Evolutionary conservation across 2,329 filamentous ascomycete species (phyloP).

Genomic region (Apiospora marii): DNA sequence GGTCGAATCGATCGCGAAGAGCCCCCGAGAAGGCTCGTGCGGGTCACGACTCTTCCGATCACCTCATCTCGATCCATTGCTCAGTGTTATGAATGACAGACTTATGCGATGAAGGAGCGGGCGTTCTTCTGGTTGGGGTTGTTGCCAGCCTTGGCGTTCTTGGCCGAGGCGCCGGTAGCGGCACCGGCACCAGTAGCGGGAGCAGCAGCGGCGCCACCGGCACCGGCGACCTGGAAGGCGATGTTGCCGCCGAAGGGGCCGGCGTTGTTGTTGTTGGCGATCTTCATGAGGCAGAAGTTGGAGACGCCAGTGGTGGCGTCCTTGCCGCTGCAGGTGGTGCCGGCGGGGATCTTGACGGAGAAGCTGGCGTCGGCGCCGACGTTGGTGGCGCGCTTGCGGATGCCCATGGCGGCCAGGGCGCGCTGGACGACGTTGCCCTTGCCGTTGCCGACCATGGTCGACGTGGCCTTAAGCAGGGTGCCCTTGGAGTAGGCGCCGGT

Average conservation of each 20-base stretch:
- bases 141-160: conserved; percentile 18
- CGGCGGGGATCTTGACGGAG: conserved; percentile 31
- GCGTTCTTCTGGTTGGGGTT: conserved; percentile 20
- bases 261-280: conserved; percentile 32
- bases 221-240: conserved; percentile 33
- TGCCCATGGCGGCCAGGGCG: conserved; percentile 30
- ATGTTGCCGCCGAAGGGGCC: conserved; percentile 34
- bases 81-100: not conserved
- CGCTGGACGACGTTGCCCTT: conserved; percentile 31
- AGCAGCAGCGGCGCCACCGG: conserved; percentile 8
- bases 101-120: conserved; percentile 18
- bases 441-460: conserved; percentile 30
- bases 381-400: conserved; percentile 22
- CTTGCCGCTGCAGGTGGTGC: conserved; percentile 31
- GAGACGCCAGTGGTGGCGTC: conserved; percentile 23
- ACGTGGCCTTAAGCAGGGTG: conserved; percentile 29
- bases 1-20: not conserved
- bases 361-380: not conserved
- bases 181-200: not conserved
- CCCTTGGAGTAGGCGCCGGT: conserved; percentile 31
- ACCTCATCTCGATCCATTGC: not conserved
- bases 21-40: not conserved
- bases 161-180: not conserved
- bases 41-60: not conserved
- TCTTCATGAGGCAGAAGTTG: conserved; percentile 34